A percentile compares a stretch with the other conserved stretches of the same genome.
phyloP scores from a whole-genome alignment of 345 rosid species.

The Brassica rapa region DNA sequence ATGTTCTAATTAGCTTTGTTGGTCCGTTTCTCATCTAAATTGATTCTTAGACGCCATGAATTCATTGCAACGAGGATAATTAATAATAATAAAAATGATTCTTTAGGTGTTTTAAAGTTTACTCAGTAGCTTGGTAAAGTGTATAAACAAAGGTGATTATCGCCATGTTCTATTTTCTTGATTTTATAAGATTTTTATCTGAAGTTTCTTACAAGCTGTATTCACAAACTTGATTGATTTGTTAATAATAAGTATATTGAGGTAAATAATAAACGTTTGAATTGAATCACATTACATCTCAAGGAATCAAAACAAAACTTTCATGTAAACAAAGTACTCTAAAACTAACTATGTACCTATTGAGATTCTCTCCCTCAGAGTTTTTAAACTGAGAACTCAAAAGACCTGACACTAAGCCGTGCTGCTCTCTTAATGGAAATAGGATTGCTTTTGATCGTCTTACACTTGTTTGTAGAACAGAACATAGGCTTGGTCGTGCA shows the following conservation, averaged over 20 bases:
- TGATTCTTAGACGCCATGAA: slow-evolving; percentile 38
- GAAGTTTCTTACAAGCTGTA: neutral
- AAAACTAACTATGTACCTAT: slow-evolving; percentile 39
- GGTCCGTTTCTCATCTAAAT: slow-evolving; percentile 39
- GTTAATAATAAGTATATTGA: neutral
- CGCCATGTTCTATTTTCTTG: neutral
- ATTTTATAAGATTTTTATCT: neutral
- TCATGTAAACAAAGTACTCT: slow-evolving; percentile 31
- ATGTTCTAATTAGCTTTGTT: slow-evolving; percentile 35
- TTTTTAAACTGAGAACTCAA: slow-evolving; percentile 8
- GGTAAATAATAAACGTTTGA: slow-evolving; percentile 17
- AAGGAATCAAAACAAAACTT: slow-evolving; percentile 40
- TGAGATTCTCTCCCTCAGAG: slow-evolving; percentile 21
- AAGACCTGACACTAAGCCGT: slow-evolving; percentile 7
- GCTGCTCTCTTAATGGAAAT: neutral
- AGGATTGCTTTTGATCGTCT: slow-evolving; percentile 27
- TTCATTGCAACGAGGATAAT: slow-evolving; percentile 5
- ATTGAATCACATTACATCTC: slow-evolving; percentile 21
- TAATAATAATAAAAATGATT: slow-evolving; percentile 2
- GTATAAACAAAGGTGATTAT: neutral
- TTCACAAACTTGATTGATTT: neutral
- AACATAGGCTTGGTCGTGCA: slow-evolving; percentile 92
- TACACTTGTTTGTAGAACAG: slow-evolving; percentile 80
- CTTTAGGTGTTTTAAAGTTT: neutral
- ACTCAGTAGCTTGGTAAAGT: slow-evolving; percentile 16